Evolutionary conservation across 352 stramenopile species (phyloP).

Genomic region (Peronospora destructor): DNA sequence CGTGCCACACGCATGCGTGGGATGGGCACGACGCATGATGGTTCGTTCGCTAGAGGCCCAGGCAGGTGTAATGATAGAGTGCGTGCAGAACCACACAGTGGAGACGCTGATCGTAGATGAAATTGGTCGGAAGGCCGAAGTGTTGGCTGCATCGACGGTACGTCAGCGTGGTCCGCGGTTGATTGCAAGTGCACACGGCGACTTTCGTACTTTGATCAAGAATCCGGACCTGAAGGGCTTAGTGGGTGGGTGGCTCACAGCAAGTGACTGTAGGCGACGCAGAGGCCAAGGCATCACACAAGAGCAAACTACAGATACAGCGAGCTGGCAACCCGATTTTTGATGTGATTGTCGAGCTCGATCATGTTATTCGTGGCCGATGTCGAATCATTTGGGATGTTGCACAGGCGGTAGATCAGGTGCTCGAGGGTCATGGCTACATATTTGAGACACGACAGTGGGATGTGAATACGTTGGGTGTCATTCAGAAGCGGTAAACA

Average conservation of each 20-base stretch:
- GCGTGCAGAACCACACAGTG: slow-evolving; percentile 87
- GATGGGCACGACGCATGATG: slow-evolving; percentile 74
- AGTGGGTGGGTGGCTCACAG: slow-evolving; percentile 69
- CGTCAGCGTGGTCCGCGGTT: slow-evolving; percentile 73
- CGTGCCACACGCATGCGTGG: slow-evolving; percentile 68
- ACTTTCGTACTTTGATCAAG: slow-evolving; percentile 76
- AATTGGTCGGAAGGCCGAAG: slow-evolving; percentile 74
- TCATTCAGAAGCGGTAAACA: slow-evolving; percentile 2
- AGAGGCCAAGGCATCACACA: slow-evolving; percentile 26
- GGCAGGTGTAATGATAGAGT: slow-evolving; percentile 81
- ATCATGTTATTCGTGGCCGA: slow-evolving; percentile 36
- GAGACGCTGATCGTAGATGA: slow-evolving; percentile 87
- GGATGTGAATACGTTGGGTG: slow-evolving; percentile 21
- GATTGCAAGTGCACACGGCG: slow-evolving; percentile 80
- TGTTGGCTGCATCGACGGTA: slow-evolving; percentile 57
- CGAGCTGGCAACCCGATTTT: slow-evolving; percentile 60
- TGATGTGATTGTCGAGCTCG: slow-evolving; percentile 82
- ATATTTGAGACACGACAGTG: slow-evolving; percentile 34
- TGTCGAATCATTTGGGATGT: slow-evolving; percentile 68
- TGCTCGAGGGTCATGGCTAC: slow-evolving; percentile 39
- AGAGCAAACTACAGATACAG: slow-evolving; percentile 41
- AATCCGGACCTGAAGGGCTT: slow-evolving; percentile 78
- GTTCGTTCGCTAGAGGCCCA: slow-evolving; percentile 64
- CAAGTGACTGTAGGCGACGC: slow-evolving; percentile 58
- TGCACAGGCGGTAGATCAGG: slow-evolving; percentile 60